Percentiles rank a stretch among this genome's conserved stretches.
These are phyloP conservation scores for Colletotrichum agaves DNA, from an alignment of 2,329 filamentous ascomycete genomes.

Conservation along the genomic window DNA sequence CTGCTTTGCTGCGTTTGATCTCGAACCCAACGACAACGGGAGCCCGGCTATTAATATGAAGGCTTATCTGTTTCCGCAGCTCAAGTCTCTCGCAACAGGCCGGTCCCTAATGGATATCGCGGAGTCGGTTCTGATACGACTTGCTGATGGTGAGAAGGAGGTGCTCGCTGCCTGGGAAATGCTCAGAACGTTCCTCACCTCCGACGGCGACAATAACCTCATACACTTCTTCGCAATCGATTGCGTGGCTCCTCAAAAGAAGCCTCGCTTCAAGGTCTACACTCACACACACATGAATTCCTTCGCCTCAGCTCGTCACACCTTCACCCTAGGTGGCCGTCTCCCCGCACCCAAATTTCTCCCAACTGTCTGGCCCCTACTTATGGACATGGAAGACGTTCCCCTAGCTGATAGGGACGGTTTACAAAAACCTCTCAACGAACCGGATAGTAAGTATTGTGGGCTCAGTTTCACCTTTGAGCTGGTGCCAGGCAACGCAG, in stretches of 20 bases:
- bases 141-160: not conserved
- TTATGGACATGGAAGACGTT: constrained; percentile 3
- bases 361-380: not conserved
- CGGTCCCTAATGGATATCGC: not conserved
- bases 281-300: constrained; percentile 2
- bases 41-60: constrained; percentile 12
- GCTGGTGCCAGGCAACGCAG: not conserved
- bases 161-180: not conserved
- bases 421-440: not conserved
- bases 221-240: constrained; percentile 8
- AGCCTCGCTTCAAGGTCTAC: constrained; percentile 18
- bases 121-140: not conserved
- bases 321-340: not conserved
- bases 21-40: not conserved
- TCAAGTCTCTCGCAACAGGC: constrained; percentile 21
- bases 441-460: constrained; percentile 15
- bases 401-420: not conserved
- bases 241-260: not conserved
- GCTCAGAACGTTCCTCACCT: not conserved
- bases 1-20: not conserved
- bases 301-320: not conserved
- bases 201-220: not conserved
- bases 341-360: not conserved
- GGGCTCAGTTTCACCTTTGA: constrained; percentile 3
- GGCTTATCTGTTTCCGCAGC: constrained; percentile 25